These are phyloP conservation scores for Salix udensis DNA, from an alignment of 345 rosid species.

Conservation along the genomic window DNA sequence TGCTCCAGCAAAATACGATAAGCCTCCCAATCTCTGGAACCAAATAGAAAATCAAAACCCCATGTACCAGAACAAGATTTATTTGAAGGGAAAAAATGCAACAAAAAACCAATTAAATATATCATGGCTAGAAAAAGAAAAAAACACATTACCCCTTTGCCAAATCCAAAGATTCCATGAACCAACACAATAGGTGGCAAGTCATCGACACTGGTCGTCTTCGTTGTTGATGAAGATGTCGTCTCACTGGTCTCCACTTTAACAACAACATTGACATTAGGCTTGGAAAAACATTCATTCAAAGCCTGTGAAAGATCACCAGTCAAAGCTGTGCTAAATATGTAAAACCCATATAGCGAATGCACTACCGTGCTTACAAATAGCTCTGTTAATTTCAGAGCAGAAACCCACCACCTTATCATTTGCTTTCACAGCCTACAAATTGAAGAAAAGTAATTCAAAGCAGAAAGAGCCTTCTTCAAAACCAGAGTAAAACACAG, in stretches of 20 bases:
- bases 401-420: constrained; percentile 59
- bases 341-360: constrained; percentile 68
- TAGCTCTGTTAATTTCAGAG: constrained; percentile 72
- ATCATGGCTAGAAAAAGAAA: background rate
- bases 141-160: constrained; percentile 66
- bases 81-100: background rate
- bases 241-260: constrained; percentile 25
- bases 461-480: constrained; percentile 27
- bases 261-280: constrained; percentile 36
- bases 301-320: constrained; percentile 68
- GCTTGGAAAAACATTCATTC: constrained; percentile 49
- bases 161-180: constrained; percentile 98
- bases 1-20: constrained; percentile 96
- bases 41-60: constrained; percentile 14
- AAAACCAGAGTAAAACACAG: background rate
- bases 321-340: constrained; percentile 85
- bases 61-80: background rate
- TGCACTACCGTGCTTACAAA: constrained; percentile 74
- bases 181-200: constrained; percentile 88
- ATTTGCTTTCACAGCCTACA: constrained; percentile 24
- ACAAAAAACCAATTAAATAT: background rate
- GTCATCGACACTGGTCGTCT: constrained; percentile 24
- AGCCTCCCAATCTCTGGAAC: constrained; percentile 72
- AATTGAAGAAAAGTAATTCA: constrained; percentile 3
- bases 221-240: background rate